Base-by-base conservation (phyloP, 2,329 filamentous ascomycete species). In the Cladorrhinum sp. region DNA sequence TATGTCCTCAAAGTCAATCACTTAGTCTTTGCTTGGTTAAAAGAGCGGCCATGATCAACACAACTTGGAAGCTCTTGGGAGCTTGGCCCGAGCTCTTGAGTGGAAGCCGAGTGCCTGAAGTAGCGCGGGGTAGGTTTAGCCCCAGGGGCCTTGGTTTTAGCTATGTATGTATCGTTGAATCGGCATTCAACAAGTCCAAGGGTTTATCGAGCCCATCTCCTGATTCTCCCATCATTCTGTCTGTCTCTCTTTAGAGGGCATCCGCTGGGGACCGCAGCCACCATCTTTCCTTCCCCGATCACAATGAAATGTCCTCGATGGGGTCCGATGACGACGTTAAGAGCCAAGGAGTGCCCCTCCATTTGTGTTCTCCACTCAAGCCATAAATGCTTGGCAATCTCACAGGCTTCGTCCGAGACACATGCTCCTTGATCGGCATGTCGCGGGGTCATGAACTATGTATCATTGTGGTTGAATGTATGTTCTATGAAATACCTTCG, bases 71-170 rank as follows among this genome's bases (percentile, higher is more conserved):
- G 59, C 55, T n/a, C 27, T 32, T 36, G 41, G 41, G 36, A 13
- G 10, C 36, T 41, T 20, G 41, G 41, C 41, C 41, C 41, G 41
- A 45, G 41, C 41, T 45, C 41, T 41, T n/a, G 5, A 16, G 59
- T 50, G 48, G 53, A 50, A 59, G 12, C 50, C 12, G 25, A 29
- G 25, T 29, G 36, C 36, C 36, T 41, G 36, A 41, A 13, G n/a
- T 18, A 18, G 60, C 41, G 60, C 20, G 57, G 57, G 56, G 50
- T 51, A 45, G 41, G 18, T 45, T 18, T 18, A 41, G 10, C 23
- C 50, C 24, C 6, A 18, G 16, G 36, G 36, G n/a, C n/a, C 36
- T 18, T 41, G 36, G 36, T n/a, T n/a, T n/a, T n/a, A n/a, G n/a
- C n/a, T n/a, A n/a, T n/a, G n/a, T n/a, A n/a, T n/a, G n/a, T n/a